Evolutionary conservation across 306 rosid species (phyloP).

Genomic region (Herpetospermum pedunculosum): DNA sequence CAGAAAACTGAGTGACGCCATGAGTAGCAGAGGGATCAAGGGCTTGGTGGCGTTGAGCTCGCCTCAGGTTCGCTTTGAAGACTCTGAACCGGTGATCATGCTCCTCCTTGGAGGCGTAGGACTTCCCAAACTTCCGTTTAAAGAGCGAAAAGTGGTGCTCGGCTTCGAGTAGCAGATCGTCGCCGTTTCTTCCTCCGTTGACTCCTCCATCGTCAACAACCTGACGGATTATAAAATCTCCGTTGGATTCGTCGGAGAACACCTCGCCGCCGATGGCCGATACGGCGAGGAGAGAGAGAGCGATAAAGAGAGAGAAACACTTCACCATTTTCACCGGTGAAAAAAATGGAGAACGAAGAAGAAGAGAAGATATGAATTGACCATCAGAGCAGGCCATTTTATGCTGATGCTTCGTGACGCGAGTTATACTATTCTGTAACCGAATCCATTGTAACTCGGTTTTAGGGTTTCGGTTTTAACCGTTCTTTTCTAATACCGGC

Average conservation of each 20-base stretch:
- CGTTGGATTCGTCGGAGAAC: conserved; percentile 10
- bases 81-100: conserved; percentile 56
- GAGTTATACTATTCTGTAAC: neutral
- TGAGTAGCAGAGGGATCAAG: conserved; percentile 77
- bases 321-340: conserved; percentile 22
- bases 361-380: neutral
- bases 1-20: conserved; percentile 83
- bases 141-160: conserved; percentile 69
- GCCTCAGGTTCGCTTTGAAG: conserved; percentile 53
- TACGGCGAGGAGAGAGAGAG: conserved; percentile 26
- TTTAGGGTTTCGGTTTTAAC: neutral
- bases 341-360: neutral
- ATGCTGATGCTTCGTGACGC: neutral
- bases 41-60: conserved; percentile 60
- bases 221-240: conserved; percentile 47
- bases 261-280: conserved; percentile 13
- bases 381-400: neutral
- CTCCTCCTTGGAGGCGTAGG: conserved; percentile 51
- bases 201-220: conserved; percentile 38
- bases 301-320: conserved; percentile 7
- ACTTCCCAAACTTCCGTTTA: conserved; percentile 50
- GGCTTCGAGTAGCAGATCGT: conserved; percentile 31
- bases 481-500: neutral
- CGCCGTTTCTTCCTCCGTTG: conserved; percentile 5
- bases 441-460: neutral